These are phyloP conservation scores for Wickerhamiella sergipiensis DNA, from an alignment of 805 yeast genomes.

Conservation along the genomic window DNA sequence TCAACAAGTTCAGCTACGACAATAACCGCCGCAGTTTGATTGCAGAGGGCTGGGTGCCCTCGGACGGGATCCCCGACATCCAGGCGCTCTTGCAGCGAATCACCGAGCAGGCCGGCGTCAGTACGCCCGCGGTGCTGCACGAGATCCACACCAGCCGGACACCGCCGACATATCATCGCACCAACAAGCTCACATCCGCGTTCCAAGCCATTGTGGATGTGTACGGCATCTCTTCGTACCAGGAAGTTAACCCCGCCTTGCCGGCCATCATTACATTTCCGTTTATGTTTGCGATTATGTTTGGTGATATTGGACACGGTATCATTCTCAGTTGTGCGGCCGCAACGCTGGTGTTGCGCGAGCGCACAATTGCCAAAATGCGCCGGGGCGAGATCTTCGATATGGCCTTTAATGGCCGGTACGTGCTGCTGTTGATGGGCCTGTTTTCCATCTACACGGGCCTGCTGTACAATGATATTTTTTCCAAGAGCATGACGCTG, in stretches of 20 bases:
- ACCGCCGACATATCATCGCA: constrained; percentile 89
- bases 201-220: constrained; percentile 92
- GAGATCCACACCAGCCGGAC: constrained; percentile 61
- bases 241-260: constrained; percentile 91
- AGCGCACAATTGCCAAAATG: constrained; percentile 48
- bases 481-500: constrained; percentile 78
- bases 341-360: constrained; percentile 53
- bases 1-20: constrained; percentile 72
- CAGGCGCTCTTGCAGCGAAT: constrained; percentile 50
- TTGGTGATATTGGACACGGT: constrained; percentile 97
- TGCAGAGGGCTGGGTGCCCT: constrained; percentile 97
- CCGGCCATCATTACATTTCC: constrained; percentile 94
- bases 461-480: constrained; percentile 80
- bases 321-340: constrained; percentile 67
- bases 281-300: constrained; percentile 97
- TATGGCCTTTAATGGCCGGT: constrained; percentile 91
- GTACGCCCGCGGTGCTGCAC: constrained; percentile 34
- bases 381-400: constrained; percentile 85
- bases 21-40: constrained; percentile 68
- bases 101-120: constrained; percentile 33
- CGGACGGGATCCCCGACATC: constrained; percentile 47
- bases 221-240: constrained; percentile 84
- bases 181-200: constrained; percentile 83
- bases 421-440: constrained; percentile 90
- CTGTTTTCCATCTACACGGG: constrained; percentile 91